phyloP scores from a whole-genome alignment of 495 filamentous ascomycete genomes.

The Penicillium argentinense region DNA sequence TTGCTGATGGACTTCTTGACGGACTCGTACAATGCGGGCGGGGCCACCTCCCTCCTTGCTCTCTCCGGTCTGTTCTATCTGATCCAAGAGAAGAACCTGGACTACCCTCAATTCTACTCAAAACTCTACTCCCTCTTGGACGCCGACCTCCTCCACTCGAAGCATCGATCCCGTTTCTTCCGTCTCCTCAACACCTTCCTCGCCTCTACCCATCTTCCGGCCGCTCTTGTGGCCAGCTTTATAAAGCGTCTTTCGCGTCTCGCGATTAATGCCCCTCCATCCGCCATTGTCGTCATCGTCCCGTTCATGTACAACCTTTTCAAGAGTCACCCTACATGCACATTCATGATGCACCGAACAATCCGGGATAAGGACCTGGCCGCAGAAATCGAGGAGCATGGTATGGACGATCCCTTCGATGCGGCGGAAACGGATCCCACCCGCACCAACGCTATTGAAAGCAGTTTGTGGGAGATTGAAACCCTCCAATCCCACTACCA shows the following conservation, averaged over 20 bases:
- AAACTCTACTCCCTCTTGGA: conserved; percentile 93
- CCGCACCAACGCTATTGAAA: conserved; percentile 83
- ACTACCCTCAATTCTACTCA: conserved; percentile 91
- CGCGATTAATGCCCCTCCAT: conserved; percentile 78
- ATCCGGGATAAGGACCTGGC: conserved; percentile 55
- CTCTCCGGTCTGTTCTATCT: conserved; percentile 94
- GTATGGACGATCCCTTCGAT: conserved; percentile 79
- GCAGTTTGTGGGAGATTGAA: conserved; percentile 92
- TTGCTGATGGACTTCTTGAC: conserved; percentile 97
- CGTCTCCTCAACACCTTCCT: conserved; percentile 90
- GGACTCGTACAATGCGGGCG: conserved; percentile 84
- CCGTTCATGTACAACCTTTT: conserved; percentile 96
- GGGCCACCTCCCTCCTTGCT: conserved; percentile 80
- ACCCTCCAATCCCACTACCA: conserved; percentile 91
- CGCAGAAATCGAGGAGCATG: conserved; percentile 58
- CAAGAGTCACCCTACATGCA: conserved; percentile 83
- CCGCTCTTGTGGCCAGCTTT: conserved; percentile 87
- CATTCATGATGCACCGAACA: conserved; percentile 91
- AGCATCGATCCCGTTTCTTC: conserved; percentile 91
- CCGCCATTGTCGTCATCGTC: conserved; percentile 81
- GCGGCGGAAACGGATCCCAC: conserved; percentile 75
- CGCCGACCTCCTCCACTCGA: conserved; percentile 81
- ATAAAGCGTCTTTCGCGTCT: conserved; percentile 87
- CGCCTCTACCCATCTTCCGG: conserved; percentile 88
- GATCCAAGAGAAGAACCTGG: conserved; percentile 88